phyloP scores from a whole-genome alignment of 495 filamentous ascomycete genomes.

The Peziza echinospora region DNA sequence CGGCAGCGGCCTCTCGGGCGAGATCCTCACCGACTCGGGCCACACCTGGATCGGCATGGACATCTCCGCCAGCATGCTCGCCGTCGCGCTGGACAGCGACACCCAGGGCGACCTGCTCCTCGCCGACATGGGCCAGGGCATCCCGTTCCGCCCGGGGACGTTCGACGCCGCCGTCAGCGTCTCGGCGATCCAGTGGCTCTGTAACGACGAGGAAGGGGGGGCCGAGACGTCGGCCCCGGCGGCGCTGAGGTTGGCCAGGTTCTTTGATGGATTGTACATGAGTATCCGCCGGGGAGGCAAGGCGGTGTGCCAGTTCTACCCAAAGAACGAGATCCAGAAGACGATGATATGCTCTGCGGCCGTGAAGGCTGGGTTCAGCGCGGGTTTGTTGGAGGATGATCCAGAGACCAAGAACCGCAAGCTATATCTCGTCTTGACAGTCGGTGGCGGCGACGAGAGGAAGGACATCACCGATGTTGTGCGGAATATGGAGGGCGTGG shows the following conservation, averaged over 20 bases:
- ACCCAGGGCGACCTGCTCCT: constrained; percentile 82
- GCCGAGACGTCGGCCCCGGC: constrained; percentile 40
- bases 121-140: constrained; percentile 82
- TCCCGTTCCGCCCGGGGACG: constrained; percentile 76
- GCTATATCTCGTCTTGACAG: constrained; percentile 80
- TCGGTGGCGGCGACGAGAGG: constrained; percentile 55
- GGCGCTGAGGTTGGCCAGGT: constrained; percentile 50
- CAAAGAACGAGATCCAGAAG: constrained; percentile 79
- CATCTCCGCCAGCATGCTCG: constrained; percentile 79
- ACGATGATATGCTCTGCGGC: constrained; percentile 77
- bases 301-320: constrained; percentile 94
- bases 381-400: constrained; percentile 85
- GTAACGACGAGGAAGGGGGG: constrained; percentile 72
- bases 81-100: constrained; percentile 72
- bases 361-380: constrained; percentile 83
- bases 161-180: constrained; percentile 95
- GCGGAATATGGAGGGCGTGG: constrained; percentile 67
- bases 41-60: constrained; percentile 95
- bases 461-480: constrained; percentile 75
- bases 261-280: constrained; percentile 83
- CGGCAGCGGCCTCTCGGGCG: constrained; percentile 82
- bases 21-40: constrained; percentile 44
- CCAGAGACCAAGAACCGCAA: constrained; percentile 87
- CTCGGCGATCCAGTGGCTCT: constrained; percentile 90
- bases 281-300: constrained; percentile 64